Base-by-base conservation (phyloP, 1,139 yeast species). In the Citeromyces hawaiiensis region DNA sequence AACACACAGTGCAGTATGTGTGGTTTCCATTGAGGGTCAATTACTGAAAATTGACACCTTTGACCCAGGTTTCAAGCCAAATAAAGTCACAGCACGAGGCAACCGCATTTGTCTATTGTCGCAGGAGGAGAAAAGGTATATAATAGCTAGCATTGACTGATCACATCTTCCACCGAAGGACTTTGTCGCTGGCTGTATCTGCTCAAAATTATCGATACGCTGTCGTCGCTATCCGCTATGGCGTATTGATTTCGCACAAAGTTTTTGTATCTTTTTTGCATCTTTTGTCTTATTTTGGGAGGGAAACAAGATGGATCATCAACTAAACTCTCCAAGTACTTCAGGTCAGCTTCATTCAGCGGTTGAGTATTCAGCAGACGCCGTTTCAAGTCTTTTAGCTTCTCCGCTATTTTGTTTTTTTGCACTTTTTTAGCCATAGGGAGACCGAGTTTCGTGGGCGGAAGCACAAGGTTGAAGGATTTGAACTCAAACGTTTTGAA, bases 381-480 rank as follows among this genome's bases (percentile, higher is more conserved):
- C 3, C 38, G 34, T 23, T 53, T 42, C 1, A 53, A 41, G 19
- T 49, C 47, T 14, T 46, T 31, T 4, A 53, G 39, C 36, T 46
- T 48, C 39, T 45, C 47, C 36, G 42, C 44, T 6, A 49, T 43
- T 7, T 49, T 32, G 23, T 52, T 52, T 36, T 40, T 42, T 31
- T 46, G 44, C 2, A 54, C 40, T 8, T 41, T 38, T 6, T 42
- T 39, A 3, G 52, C 43, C 8, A 50, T 42, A 4, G 50, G 51
- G 7, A 44, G 43, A 7, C 56, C 57, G 1, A 47, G 27, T 2
- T 39, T 21, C 2, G 47, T 48, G 4, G 47, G 37, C 4, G 55
- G 55, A 9, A 49, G 23, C 5, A 29, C 34, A 15, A 38, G 25
- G 19, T 18, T 33, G 25, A 37, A 23, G 14, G 27, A 13, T 10